A percentile compares a stretch with the other conserved stretches of the same genome.
These are phyloP conservation scores for Spathaspora passalidarum DNA, from an alignment of 805 yeast species.

Conservation along the genomic window DNA sequence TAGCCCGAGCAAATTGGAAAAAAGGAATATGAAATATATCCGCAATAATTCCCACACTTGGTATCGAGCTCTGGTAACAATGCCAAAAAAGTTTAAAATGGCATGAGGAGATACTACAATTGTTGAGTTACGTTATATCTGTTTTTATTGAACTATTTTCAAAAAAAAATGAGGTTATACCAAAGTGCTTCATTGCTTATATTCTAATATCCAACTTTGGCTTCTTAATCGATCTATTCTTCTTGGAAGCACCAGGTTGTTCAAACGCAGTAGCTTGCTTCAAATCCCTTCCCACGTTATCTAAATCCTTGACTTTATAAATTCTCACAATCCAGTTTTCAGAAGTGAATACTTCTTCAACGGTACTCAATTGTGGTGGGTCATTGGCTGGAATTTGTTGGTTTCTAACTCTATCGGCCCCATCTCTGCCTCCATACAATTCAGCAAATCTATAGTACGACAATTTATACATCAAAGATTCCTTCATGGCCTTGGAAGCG, in stretches of 20 bases:
- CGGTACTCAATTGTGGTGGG: constrained; percentile 58
- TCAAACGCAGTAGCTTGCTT: constrained; percentile 55
- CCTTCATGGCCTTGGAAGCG: constrained; percentile 82
- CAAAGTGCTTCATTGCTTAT: constrained; percentile 11
- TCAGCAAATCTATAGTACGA: constrained; percentile 84
- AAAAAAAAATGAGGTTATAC: not conserved
- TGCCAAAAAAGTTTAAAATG: no score
- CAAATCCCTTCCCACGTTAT: constrained; percentile 79
- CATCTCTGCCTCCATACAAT: constrained; percentile 57
- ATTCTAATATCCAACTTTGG: constrained; percentile 54
- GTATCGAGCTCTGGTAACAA: no score
- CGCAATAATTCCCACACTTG: no score
- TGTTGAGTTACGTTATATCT: not conserved
- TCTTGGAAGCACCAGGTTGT: constrained; percentile 32
- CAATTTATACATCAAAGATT: constrained; percentile 93
- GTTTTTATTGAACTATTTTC: not conserved
- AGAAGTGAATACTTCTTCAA: constrained; percentile 92
- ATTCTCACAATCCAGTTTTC: constrained; percentile 97
- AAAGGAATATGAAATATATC: no score
- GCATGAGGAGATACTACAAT: no score
- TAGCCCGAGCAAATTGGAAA: no score
- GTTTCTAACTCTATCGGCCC: constrained; percentile 82
- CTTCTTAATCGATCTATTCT: constrained; percentile 44
- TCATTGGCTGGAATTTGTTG: constrained; percentile 60
- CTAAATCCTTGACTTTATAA: constrained; percentile 86